These are phyloP conservation scores for Botryotinia globosa DNA, from an alignment of 2,329 filamentous ascomycete species.

Conservation along the genomic window DNA sequence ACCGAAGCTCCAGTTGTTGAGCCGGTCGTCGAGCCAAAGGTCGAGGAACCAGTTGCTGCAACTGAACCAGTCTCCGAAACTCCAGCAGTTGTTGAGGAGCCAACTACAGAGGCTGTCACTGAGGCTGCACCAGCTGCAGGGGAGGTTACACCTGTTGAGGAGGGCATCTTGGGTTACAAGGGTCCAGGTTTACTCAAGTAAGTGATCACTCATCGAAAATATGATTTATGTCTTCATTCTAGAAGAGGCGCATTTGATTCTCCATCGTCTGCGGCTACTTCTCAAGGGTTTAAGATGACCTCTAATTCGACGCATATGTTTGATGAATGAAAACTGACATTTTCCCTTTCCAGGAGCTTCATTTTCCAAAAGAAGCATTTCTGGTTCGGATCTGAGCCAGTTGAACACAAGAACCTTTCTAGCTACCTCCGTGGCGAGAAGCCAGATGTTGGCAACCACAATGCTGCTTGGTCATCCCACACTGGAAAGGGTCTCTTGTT, in stretches of 20 bases:
- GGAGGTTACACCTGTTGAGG: constrained; percentile 49
- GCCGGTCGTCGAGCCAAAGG: constrained; percentile 39
- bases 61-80: constrained; percentile 39
- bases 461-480: constrained; percentile 84
- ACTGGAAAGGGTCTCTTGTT: constrained; percentile 95
- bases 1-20: constrained; percentile 46
- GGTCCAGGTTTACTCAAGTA: constrained; percentile 79
- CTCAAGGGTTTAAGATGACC: neutral
- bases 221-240: neutral
- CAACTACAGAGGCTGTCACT: constrained; percentile 36
- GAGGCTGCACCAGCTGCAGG: constrained; percentile 60
- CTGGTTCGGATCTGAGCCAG: constrained; percentile 72
- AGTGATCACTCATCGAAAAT: constrained; percentile 41
- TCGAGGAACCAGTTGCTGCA: constrained; percentile 38
- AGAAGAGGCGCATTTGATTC: neutral
- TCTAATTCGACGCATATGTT: neutral
- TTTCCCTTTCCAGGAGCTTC: constrained; percentile 63
- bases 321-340: constrained; percentile 3
- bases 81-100: constrained; percentile 40
- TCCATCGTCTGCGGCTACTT: neutral
- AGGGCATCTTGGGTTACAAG: constrained; percentile 88
- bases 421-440: constrained; percentile 88
- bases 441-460: constrained; percentile 71
- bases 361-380: constrained; percentile 90
- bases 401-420: constrained; percentile 70